phyloP scores from a whole-genome alignment of 805 yeast species.

The Lipomyces yamanashiensis region DNA sequence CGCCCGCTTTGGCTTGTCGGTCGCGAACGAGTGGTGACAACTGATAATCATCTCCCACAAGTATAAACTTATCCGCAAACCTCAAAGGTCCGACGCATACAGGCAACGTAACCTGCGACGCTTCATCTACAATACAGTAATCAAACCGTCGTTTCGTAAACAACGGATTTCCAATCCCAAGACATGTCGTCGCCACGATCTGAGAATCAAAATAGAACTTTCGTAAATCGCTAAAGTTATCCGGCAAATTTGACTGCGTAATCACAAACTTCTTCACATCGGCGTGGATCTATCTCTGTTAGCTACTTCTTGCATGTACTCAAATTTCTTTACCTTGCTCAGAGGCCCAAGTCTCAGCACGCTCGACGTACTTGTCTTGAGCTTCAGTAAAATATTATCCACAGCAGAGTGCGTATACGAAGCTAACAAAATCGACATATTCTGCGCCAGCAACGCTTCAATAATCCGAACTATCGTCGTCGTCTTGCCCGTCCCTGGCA shows the following conservation, averaged over 20 bases:
- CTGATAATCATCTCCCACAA: constrained; percentile 97
- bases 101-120: constrained; percentile 93
- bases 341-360: constrained; percentile 72
- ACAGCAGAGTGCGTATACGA: constrained; percentile 96
- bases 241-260: constrained; percentile 19
- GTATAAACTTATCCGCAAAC: constrained; percentile 73
- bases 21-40: constrained; percentile 84
- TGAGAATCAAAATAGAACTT: constrained; percentile 58
- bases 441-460: constrained; percentile 59
- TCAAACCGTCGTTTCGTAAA: constrained; percentile 71
- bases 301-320: too few species aligned
- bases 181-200: constrained; percentile 87
- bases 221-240: constrained; percentile 51
- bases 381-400: constrained; percentile 82
- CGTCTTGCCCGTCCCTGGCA: constrained; percentile 99
- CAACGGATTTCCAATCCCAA: constrained; percentile 69
- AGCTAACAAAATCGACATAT: constrained; percentile 73
- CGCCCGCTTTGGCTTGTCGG: constrained; percentile 65
- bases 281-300: constrained; percentile 57
- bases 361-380: constrained; percentile 53
- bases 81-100: constrained; percentile 86
- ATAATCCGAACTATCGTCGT: constrained; percentile 84
- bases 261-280: constrained; percentile 55
- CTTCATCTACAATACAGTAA: constrained; percentile 94
- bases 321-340: constrained; percentile 42